A percentile compares a stretch with the other conserved stretches of the same genome.
Evolutionary conservation across 2,329 filamentous ascomycete species (phyloP).

Genomic region (Ophiocordyceps camponoti-rufipedis): DNA sequence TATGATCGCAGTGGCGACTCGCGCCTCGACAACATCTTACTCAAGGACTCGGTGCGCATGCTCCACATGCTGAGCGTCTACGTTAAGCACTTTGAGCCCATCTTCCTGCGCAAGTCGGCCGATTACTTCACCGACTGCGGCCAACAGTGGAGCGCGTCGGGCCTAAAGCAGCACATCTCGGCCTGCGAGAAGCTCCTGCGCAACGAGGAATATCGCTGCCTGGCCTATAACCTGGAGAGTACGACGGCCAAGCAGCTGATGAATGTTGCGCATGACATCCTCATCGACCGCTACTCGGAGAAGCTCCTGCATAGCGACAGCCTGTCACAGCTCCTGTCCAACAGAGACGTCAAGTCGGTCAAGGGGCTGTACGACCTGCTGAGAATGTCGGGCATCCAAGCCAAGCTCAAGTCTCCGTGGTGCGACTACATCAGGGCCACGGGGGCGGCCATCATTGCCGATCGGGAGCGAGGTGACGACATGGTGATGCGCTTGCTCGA

Average conservation of each 20-base stretch:
- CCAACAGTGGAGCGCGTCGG: constrained; percentile 40
- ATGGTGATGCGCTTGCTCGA: constrained; percentile 76
- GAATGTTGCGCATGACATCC: constrained; percentile 49
- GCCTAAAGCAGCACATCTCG: constrained; percentile 58
- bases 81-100: constrained; percentile 58
- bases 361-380: constrained; percentile 64
- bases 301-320: constrained; percentile 48
- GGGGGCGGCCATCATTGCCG: constrained; percentile 62
- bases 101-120: constrained; percentile 49
- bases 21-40: constrained; percentile 42
- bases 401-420: constrained; percentile 55
- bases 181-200: constrained; percentile 51
- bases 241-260: constrained; percentile 66
- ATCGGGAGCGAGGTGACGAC: constrained; percentile 58
- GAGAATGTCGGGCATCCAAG: constrained; percentile 50
- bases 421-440: constrained; percentile 59
- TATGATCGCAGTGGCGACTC: constrained; percentile 44
- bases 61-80: constrained; percentile 76
- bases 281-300: constrained; percentile 50
- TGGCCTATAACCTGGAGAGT: constrained; percentile 63
- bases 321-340: constrained; percentile 54
- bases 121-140: constrained; percentile 54
- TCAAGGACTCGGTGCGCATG: constrained; percentile 63
- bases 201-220: constrained; percentile 58
- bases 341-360: constrained; percentile 50